Conservation (phyloP, 2,329 filamentous ascomycete genomes). For the Emericellopsis cladophorae region DNA sequence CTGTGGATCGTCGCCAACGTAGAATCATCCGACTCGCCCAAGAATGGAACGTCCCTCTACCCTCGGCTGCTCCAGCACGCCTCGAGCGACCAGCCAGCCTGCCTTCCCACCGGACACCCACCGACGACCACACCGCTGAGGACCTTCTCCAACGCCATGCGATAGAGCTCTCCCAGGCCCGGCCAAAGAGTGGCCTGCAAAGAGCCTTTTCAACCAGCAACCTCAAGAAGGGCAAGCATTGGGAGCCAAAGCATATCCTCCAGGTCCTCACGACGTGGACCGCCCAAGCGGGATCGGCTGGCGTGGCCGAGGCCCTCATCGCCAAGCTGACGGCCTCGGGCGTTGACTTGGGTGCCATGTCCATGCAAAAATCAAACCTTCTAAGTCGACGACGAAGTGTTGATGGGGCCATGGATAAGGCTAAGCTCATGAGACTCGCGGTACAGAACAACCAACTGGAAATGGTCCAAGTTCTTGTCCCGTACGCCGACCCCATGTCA, state of each 20-base stretch:
- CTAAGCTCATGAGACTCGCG: conserved; percentile 36
- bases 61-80: conserved; percentile 21
- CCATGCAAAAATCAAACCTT: conserved; percentile 33
- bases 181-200: conserved; percentile 25
- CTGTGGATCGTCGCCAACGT: conserved; percentile 24
- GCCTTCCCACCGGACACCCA: conserved; percentile 28
- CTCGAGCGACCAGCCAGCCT: conserved; percentile 27
- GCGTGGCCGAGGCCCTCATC: conserved; percentile 43
- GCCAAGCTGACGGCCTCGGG: conserved; percentile 34
- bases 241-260: conserved; percentile 40
- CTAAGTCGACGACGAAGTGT: conserved; percentile 35
- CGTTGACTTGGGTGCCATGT: conserved; percentile 34
- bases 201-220: conserved; percentile 22
- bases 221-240: conserved; percentile 33
- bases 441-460: conserved; percentile 36
- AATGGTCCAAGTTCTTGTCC: conserved; percentile 39
- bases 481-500: conserved; percentile 36
- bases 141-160: conserved; percentile 36
- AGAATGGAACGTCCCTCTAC: conserved; percentile 34
- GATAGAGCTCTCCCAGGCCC: conserved; percentile 18
- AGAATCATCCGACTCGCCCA: conserved; percentile 36
- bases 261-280: conserved; percentile 37
- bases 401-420: conserved; percentile 33
- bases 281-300: conserved; percentile 9
- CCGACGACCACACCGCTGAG: conserved; percentile 40